phyloP scores from a whole-genome alignment of 495 filamentous ascomycete species.

The Melanomma pulvis-pyrius region DNA sequence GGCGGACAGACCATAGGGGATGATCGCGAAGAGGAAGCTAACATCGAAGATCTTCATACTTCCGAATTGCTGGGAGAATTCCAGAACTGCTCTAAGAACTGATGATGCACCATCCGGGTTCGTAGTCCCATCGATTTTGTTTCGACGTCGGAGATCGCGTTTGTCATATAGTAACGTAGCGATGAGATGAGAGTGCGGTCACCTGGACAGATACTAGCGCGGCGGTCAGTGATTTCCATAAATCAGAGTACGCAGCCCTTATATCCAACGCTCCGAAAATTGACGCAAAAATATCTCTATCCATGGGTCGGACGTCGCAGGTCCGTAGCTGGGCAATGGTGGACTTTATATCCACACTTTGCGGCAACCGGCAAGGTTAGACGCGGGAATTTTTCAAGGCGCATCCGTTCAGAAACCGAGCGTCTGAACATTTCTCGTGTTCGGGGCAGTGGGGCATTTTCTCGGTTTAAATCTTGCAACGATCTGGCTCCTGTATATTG shows the following conservation, averaged over 20 bases:
- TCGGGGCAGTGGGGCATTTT: background rate
- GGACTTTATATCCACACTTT: background rate
- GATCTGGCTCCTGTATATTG: slow-evolving; percentile 10
- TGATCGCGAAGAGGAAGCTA: background rate
- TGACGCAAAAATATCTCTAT: background rate
- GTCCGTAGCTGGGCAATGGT: slow-evolving; percentile 1
- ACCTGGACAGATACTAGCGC: background rate
- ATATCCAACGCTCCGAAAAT: background rate
- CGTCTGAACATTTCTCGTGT: background rate
- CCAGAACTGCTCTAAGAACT: background rate
- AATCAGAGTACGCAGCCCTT: background rate
- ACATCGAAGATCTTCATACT: slow-evolving; percentile 8
- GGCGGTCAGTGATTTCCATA: background rate
- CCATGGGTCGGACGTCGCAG: background rate
- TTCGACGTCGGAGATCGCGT: background rate
- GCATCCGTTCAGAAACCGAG: background rate
- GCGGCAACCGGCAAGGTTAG: background rate
- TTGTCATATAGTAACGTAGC: background rate
- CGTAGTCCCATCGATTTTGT: background rate
- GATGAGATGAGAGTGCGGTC: background rate
- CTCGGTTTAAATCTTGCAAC: background rate
- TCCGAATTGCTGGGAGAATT: background rate
- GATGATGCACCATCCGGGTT: slow-evolving; percentile 10
- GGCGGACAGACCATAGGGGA: background rate
- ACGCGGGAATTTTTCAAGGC: slow-evolving; percentile 2